phyloP scores from a whole-genome alignment of 768 basidiomycete genomes.

The Russula griseocarnosa region DNA sequence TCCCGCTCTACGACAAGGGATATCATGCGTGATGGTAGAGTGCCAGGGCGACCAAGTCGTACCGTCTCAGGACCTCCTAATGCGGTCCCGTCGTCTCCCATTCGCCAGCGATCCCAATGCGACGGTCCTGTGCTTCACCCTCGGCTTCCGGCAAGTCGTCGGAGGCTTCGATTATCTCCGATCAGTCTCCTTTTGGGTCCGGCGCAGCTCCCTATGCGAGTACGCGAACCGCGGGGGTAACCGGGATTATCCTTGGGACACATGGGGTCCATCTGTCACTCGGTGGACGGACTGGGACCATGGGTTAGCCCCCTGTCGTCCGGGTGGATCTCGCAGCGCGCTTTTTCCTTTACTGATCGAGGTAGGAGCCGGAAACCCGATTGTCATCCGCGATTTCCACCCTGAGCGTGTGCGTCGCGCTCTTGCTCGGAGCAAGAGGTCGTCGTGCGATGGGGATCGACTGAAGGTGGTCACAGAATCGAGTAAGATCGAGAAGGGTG shows the following conservation, averaged over 20 bases:
- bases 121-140: constrained; percentile 19
- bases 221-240: constrained; percentile 10
- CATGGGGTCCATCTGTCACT: constrained; percentile 18
- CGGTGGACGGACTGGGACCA: constrained; percentile 23
- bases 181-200: constrained; percentile 24
- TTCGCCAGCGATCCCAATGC: constrained; percentile 17
- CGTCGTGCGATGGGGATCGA: neutral
- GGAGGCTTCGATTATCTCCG: constrained; percentile 21
- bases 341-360: constrained; percentile 22
- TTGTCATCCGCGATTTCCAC: constrained; percentile 22
- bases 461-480: constrained; percentile 22
- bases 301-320: constrained; percentile 20
- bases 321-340: constrained; percentile 17
- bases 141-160: constrained; percentile 20
- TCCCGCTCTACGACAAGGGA: constrained; percentile 18
- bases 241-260: constrained; percentile 10
- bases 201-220: constrained; percentile 13
- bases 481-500: constrained; percentile 17
- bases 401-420: constrained; percentile 21
- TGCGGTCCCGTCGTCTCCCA: constrained; percentile 11
- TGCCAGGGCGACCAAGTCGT: constrained; percentile 24
- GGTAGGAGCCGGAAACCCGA: constrained; percentile 19
- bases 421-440: constrained; percentile 3
- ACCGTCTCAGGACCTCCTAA: constrained; percentile 1
- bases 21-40: constrained; percentile 21